These are phyloP conservation scores for Fomitopsis pinicola DNA, from an alignment of 1,284 basidiomycete species.

Conservation along the genomic window DNA sequence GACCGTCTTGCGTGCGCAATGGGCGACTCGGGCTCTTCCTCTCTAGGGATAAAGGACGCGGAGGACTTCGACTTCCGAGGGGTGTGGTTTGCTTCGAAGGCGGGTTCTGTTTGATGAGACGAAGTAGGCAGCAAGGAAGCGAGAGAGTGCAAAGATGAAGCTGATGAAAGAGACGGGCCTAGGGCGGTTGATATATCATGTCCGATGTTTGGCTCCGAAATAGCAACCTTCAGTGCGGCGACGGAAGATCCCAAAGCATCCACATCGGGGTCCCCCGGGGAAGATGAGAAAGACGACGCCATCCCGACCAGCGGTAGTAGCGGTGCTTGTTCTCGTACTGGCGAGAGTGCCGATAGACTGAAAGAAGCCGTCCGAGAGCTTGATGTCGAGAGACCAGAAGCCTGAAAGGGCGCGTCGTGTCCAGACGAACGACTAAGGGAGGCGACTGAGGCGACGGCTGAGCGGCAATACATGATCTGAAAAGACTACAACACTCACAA, in stretches of 20 bases:
- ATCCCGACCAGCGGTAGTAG: background rate
- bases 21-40: conserved; percentile 10
- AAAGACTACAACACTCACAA: background rate
- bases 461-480: background rate
- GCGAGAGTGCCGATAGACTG: background rate
- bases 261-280: no score
- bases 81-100: background rate
- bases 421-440: background rate
- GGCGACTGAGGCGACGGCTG: background rate
- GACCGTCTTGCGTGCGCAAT: conserved; percentile 15
- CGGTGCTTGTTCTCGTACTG: background rate
- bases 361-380: background rate
- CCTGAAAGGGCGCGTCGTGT: background rate
- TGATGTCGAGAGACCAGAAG: background rate
- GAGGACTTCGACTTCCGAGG: background rate
- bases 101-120: background rate
- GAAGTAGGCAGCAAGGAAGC: background rate
- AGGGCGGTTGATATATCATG: background rate
- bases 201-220: background rate
- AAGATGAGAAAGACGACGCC: no score
- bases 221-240: background rate
- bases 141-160: background rate
- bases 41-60: background rate
- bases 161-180: background rate
- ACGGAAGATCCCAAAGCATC: background rate